These are phyloP conservation scores for Plectosphaerella plurivora DNA, from an alignment of 2,329 filamentous ascomycete species.

Conservation along the genomic window DNA sequence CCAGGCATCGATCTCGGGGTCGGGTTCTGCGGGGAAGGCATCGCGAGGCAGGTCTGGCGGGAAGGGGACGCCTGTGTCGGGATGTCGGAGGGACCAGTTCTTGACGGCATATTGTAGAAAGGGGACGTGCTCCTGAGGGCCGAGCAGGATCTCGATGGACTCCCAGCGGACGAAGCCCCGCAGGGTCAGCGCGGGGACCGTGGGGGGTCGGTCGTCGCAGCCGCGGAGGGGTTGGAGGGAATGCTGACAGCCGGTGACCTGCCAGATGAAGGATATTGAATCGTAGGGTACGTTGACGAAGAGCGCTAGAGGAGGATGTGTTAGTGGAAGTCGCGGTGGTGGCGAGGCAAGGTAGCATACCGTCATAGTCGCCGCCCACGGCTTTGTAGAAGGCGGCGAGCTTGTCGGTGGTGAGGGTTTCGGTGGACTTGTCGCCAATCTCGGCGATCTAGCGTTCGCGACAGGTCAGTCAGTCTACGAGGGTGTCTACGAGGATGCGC, in stretches of 20 bases:
- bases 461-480: conserved; percentile 1
- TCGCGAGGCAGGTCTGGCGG: conserved; percentile 51
- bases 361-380: conserved; percentile 72
- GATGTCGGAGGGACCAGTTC: conserved; percentile 71
- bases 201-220: conserved; percentile 69
- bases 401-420: conserved; percentile 59
- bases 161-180: conserved; percentile 92
- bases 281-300: conserved; percentile 71
- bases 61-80: conserved; percentile 67
- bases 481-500: too few species aligned
- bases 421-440: conserved; percentile 52
- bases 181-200: conserved; percentile 75
- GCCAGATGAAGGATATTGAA: conserved; percentile 88
- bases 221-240: conserved; percentile 67
- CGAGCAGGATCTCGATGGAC: conserved; percentile 82
- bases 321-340: neutral
- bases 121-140: conserved; percentile 80
- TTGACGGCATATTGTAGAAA: conserved; percentile 78
- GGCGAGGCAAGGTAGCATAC: conserved; percentile 28
- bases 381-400: conserved; percentile 72
- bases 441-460: conserved; percentile 43
- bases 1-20: conserved; percentile 81
- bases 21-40: conserved; percentile 69
- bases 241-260: conserved; percentile 86
- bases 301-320: conserved; percentile 43